Conservation (phyloP, 140 eudicot genomes). For the Anethum foeniculum region DNA sequence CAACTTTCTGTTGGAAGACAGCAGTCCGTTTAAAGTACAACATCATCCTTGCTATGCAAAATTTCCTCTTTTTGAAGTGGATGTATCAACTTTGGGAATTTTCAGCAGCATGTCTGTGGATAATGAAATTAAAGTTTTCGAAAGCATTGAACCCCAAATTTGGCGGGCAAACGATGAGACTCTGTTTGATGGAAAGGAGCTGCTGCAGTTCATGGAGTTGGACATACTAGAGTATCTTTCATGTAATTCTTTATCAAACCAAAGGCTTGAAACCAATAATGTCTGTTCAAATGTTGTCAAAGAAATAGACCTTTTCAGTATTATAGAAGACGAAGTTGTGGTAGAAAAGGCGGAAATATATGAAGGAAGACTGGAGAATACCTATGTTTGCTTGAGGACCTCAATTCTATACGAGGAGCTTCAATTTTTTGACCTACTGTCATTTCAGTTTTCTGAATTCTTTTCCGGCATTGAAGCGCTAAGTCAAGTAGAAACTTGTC, state of each 20-base stretch:
- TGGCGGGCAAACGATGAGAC: constrained; percentile 34
- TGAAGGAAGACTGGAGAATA: constrained; percentile 19
- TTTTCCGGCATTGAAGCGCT: constrained; percentile 21
- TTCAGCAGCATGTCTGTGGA: constrained; percentile 25
- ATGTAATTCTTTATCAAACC: constrained; percentile 20
- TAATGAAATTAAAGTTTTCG: constrained; percentile 33
- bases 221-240: constrained; percentile 46
- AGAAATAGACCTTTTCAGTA: constrained; percentile 39
- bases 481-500: constrained; percentile 36
- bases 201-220: constrained; percentile 44
- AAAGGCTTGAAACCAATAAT: constrained; percentile 23
- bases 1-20: constrained; percentile 36
- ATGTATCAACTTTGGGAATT: constrained; percentile 48
- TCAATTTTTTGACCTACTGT: constrained; percentile 41
- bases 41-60: constrained; percentile 22
- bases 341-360: constrained; percentile 13
- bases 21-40: constrained; percentile 27
- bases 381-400: constrained; percentile 12
- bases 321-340: constrained; percentile 28
- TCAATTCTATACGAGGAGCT: constrained; percentile 46
- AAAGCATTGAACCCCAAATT: constrained; percentile 34
- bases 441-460: constrained; percentile 31
- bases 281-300: constrained; percentile 21
- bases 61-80: constrained; percentile 79
- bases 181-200: constrained; percentile 40